These are phyloP conservation scores for Seiridium unicorne DNA, from an alignment of 2,329 filamentous ascomycete species.

Conservation along the genomic window DNA sequence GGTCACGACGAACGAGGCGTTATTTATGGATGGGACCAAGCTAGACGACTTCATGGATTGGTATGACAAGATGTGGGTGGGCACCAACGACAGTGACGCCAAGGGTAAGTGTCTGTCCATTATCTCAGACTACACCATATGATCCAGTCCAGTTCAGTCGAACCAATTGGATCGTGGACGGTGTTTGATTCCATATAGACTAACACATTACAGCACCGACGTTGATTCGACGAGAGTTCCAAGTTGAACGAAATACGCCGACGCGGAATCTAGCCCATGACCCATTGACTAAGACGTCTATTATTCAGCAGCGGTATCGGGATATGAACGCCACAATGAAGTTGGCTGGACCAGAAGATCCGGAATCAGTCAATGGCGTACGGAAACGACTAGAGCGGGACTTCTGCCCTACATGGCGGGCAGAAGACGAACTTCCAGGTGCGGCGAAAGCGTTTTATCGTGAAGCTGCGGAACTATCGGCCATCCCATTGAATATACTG, in stretches of 20 bases:
- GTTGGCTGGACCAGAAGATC: constrained; percentile 10
- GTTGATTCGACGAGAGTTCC: neutral
- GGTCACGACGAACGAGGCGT: constrained; percentile 25
- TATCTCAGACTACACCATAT: too few relatives aligned
- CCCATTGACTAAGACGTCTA: neutral
- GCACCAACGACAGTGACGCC: constrained; percentile 34
- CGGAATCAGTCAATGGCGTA: neutral
- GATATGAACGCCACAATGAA: constrained; percentile 16
- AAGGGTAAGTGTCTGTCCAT: constrained; percentile 29
- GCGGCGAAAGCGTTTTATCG: constrained; percentile 39
- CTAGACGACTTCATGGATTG: constrained; percentile 78
- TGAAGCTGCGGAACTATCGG: constrained; percentile 37
- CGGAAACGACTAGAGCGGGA: constrained; percentile 13
- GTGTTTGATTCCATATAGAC: neutral
- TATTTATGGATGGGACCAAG: constrained; percentile 52
- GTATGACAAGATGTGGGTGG: constrained; percentile 66
- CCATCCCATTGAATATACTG: constrained; percentile 31
- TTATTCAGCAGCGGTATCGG: constrained; percentile 17
- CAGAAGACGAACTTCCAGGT: constrained; percentile 39
- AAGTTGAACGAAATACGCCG: constrained; percentile 1
- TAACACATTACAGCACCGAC: constrained; percentile 6
- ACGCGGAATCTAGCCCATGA: constrained; percentile 3
- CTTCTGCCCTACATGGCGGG: constrained; percentile 31
- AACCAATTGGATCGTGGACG: neutral
- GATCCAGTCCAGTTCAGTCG: too few relatives aligned